Percentiles rank a stretch among this genome's conserved stretches.
These are phyloP conservation scores for Cryphonectria parasitica DNA, from an alignment of 2,329 filamentous ascomycete genomes.

Conservation along the genomic window DNA sequence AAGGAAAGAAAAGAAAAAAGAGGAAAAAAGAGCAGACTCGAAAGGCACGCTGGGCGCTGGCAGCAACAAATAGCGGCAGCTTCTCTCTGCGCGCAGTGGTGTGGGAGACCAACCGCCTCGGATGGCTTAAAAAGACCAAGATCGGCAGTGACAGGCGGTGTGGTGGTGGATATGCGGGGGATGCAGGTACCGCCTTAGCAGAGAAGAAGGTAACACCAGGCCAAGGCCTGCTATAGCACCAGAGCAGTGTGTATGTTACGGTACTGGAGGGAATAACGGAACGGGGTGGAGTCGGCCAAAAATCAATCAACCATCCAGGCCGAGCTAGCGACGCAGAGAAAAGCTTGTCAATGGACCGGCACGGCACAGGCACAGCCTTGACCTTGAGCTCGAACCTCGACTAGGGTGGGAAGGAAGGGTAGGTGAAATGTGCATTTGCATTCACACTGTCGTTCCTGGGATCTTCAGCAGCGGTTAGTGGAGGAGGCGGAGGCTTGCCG, in stretches of 20 bases:
- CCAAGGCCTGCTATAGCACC: neutral
- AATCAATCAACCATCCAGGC: conserved; percentile 10
- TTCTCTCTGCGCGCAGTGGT: conserved; percentile 6
- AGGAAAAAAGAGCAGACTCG: conserved; percentile 9
- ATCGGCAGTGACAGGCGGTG: conserved; percentile 22
- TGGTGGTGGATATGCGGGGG: neutral
- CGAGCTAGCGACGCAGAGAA: conserved; percentile 21
- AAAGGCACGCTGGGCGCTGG: conserved; percentile 20
- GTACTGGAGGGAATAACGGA: conserved; percentile 1
- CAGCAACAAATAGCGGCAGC: conserved; percentile 29
- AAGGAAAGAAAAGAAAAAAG: neutral
- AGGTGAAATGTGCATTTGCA: neutral
- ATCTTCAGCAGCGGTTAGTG: neutral
- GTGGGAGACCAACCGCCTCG: conserved; percentile 4
- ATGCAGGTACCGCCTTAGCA: conserved; percentile 9
- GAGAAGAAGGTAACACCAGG: neutral
- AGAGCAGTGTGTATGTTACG: neutral
- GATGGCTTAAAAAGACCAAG: conserved; percentile 3
- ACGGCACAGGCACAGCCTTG: conserved; percentile 1
- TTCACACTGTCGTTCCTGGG: neutral
- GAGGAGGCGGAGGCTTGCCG: neutral
- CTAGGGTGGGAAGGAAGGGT: neutral
- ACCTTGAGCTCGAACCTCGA: conserved; percentile 4
- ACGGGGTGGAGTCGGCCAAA: conserved; percentile 1
- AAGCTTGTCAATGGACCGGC: conserved; percentile 22